Base-by-base conservation (phyloP, 2,329 filamentous ascomycete genomes). In the Alternaria longipes region DNA sequence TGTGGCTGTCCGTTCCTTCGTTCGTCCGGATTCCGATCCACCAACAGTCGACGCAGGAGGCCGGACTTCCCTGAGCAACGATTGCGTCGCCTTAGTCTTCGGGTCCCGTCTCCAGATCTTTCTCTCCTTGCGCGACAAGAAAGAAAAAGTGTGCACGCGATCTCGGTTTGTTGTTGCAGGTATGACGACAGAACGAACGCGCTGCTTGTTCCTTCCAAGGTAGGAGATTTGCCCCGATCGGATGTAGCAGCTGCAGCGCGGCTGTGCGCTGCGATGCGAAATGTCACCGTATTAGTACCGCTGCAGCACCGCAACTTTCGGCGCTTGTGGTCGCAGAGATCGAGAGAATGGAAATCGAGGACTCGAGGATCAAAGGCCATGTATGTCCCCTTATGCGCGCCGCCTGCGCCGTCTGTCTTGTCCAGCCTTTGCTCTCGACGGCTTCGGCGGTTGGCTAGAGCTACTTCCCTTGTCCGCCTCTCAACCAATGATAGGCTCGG, bases 391-490 rank as follows among this genome's bases (percentile, higher is more conserved):
- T 40, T 32, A 20, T 36, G 54, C 47, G 32, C 41, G 58, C 54
- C 58, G 32, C 46, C 32, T 34, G 40, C 40, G 18, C 20, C 40
- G 40, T 42, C 20, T 24, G 9, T 52, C 32, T 41, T 44, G 40
- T 45, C 40, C 56, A 62, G 56, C 60, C 50, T 59, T 59, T 42
- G 20, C 42, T 54, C 55, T 34, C 50, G 52, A 50, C 56, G 52
- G 62, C 60, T 57, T 44, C 56, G 52, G 53, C 60, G 55, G 59
- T 62, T 62, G 56, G 52, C 51, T 55, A 52, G 62, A 51, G 42
- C 40, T 63, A 34, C 56, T 61, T 57, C 53, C 60, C 60, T 60
- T 60, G 54, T 60, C 51, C 32, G 22, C 7, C 38, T 30, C 9
- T n/a, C 24, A 34, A 36, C 60, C 63, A 65, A 65, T 63, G 60